A percentile compares a stretch with the other conserved stretches of the same genome.
Conservation (phyloP, 805 yeast genomes). For the Ogataea angusta region DNA sequence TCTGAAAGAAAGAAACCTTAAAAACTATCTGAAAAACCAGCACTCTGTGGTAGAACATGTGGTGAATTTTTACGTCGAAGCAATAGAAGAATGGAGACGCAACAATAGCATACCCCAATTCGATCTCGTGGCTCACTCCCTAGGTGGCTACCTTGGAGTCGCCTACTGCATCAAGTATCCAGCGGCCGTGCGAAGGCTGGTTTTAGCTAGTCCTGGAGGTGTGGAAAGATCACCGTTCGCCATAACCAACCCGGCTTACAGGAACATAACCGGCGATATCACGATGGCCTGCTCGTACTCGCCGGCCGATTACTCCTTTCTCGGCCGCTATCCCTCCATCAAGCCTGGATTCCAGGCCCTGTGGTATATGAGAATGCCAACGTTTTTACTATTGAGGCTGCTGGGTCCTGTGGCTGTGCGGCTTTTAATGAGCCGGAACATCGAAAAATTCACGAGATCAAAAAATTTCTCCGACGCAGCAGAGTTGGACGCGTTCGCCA, state of each 20-base stretch:
- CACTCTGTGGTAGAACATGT: conserved; percentile 40
- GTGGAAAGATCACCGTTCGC: conserved; percentile 68
- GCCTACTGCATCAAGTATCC: conserved; percentile 63
- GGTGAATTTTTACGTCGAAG: conserved; percentile 54
- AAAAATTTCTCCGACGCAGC: conserved; percentile 20
- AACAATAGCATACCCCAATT: conserved; percentile 47
- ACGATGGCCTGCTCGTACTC: conserved; percentile 37
- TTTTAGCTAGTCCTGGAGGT: conserved; percentile 75
- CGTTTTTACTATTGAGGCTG: conserved; percentile 47
- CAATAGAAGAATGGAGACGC: conserved; percentile 64
- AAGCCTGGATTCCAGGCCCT: conserved; percentile 33
- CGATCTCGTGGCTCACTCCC: conserved; percentile 71
- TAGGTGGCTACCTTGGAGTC: conserved; percentile 71
- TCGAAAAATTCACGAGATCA: conserved; percentile 29
- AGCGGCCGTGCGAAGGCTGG: conserved; percentile 46
- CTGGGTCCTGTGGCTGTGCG: conserved; percentile 38
- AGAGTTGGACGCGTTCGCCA: conserved; percentile 31
- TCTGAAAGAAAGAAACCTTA: conserved; percentile 19
- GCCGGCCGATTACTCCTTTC: conserved; percentile 43
- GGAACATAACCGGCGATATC: conserved; percentile 4
- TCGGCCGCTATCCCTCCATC: conserved; percentile 45
- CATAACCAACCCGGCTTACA: conserved; percentile 39
- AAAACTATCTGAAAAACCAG: conserved; percentile 33
- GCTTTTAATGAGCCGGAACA: conserved; percentile 26
- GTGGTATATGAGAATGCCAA: conserved; percentile 42